phyloP scores from a whole-genome alignment of 2,329 filamentous ascomycete species.

The Paecilomyces sp. region DNA sequence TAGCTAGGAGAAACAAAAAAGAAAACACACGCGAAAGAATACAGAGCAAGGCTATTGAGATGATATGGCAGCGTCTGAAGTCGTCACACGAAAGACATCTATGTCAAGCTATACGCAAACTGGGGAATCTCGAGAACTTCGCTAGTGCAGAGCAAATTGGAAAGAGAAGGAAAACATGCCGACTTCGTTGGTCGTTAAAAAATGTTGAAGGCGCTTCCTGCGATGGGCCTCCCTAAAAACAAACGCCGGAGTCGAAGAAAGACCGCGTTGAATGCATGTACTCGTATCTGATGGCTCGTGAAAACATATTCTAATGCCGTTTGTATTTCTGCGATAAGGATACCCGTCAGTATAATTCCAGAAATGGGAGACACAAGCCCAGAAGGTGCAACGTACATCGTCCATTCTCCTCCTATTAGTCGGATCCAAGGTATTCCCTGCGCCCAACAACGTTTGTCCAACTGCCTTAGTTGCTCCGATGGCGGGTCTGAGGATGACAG shows the following conservation, averaged over 20 bases:
- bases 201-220: background rate
- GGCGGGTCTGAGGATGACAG: conserved; percentile 81
- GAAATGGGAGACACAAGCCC: background rate
- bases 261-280: background rate
- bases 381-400: conserved; percentile 62
- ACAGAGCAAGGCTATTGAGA: background rate
- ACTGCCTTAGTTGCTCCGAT: conserved; percentile 86
- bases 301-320: conserved; percentile 21
- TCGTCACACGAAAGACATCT: background rate
- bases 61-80: background rate
- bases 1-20: background rate
- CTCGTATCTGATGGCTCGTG: background rate
- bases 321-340: conserved; percentile 34
- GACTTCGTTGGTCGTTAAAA: background rate
- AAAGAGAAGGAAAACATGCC: background rate
- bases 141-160: background rate
- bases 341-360: conserved; percentile 5
- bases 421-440: conserved; percentile 84
- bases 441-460: conserved; percentile 82
- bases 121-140: background rate
- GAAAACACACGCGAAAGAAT: background rate
- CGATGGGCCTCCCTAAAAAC: background rate
- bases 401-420: conserved; percentile 73
- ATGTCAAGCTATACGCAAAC: background rate
- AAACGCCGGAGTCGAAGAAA: background rate